phyloP scores from a whole-genome alignment of 176 grass and related monocot species.

The Bonia amplexicaulis region DNA sequence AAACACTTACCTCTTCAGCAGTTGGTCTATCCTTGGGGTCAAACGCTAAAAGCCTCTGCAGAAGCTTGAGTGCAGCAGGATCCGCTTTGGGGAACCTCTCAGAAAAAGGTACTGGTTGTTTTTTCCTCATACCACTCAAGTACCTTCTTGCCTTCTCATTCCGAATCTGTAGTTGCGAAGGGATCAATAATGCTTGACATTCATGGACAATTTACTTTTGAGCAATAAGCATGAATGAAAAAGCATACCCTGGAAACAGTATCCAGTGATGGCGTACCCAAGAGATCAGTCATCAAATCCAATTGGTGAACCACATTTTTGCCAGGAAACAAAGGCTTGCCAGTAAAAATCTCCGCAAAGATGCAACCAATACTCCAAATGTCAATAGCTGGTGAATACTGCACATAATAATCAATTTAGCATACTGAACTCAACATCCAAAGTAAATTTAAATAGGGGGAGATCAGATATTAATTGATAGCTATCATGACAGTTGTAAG shows the following conservation, averaged over 20 bases:
- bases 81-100: slow-evolving; percentile 93
- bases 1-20: slow-evolving; percentile 64
- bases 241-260: slow-evolving; percentile 76
- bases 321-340: slow-evolving; percentile 96
- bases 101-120: slow-evolving; percentile 65
- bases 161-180: slow-evolving; percentile 57
- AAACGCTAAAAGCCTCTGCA: slow-evolving; percentile 87
- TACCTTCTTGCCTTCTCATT: slow-evolving; percentile 98
- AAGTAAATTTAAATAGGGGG: background rate
- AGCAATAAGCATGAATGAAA: slow-evolving; percentile 14
- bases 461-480: slow-evolving; percentile 13
- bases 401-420: slow-evolving; percentile 42
- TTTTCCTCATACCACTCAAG: slow-evolving; percentile 80
- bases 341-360: slow-evolving; percentile 90
- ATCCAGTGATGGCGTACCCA: slow-evolving; percentile 79
- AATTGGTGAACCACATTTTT: slow-evolving; percentile 99
- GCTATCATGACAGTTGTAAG: slow-evolving; percentile 1
- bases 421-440: background rate
- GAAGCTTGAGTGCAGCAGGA: slow-evolving; percentile 75
- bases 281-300: slow-evolving; percentile 98
- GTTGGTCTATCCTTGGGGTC: slow-evolving; percentile 94
- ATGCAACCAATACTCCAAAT: slow-evolving; percentile 99
- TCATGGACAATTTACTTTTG: slow-evolving; percentile 16
- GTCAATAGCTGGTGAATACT: slow-evolving; percentile 99
- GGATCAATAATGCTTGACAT: slow-evolving; percentile 18